phyloP scores from a whole-genome alignment of 2,329 filamentous ascomycete genomes.

The Aspergillus sp. region DNA sequence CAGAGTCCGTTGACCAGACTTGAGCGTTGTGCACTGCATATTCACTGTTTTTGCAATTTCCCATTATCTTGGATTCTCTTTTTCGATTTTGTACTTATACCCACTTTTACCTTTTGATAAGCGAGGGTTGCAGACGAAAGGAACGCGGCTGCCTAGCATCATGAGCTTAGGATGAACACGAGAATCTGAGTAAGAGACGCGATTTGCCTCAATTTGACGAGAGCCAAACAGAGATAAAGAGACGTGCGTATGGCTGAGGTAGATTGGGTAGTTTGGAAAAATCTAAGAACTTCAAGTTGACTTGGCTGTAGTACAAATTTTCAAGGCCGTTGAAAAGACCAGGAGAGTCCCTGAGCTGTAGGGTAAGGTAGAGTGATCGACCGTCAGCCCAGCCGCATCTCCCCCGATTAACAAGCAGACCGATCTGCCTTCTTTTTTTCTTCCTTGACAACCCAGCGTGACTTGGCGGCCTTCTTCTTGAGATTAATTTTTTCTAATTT shows the following conservation, averaged over 20 bases:
- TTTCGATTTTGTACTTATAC: constrained; percentile 9
- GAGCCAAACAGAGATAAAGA: background rate
- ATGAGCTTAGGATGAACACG: background rate
- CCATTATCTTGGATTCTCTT: constrained; percentile 6
- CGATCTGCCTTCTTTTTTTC: constrained; percentile 3
- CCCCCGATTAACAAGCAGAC: constrained; percentile 8
- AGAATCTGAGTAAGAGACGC: background rate
- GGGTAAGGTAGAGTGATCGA: constrained; percentile 10
- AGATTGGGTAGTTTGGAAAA: background rate
- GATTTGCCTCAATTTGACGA: background rate
- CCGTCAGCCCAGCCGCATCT: constrained; percentile 8
- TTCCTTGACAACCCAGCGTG: background rate
- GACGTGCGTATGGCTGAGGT: background rate
- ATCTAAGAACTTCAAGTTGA: background rate
- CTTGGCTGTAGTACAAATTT: background rate
- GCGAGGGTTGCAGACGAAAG: constrained; percentile 7
- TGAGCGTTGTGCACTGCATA: background rate
- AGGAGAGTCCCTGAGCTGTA: background rate
- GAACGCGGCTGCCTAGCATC: constrained; percentile 17
- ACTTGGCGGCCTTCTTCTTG: background rate
- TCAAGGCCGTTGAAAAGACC: background rate
- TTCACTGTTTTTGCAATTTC: background rate
- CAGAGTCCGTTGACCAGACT: background rate
- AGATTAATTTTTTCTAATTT: background rate
- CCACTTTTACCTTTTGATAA: constrained; percentile 5